These are phyloP conservation scores for Globisporangium splendens DNA, from an alignment of 352 stramenopile genomes.

Conservation along the genomic window DNA sequence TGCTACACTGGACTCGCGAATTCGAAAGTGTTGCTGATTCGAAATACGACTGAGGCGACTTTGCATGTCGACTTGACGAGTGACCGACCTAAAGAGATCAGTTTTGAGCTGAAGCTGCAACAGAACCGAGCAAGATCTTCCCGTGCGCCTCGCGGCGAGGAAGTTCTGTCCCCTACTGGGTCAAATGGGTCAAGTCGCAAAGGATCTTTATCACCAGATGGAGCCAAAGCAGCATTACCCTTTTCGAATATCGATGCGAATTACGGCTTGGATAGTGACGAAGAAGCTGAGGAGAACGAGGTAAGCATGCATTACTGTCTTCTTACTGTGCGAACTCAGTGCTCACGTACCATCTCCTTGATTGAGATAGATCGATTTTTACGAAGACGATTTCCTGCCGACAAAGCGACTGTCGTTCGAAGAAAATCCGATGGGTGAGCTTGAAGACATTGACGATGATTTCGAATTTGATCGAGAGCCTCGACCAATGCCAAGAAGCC, in stretches of 20 bases:
- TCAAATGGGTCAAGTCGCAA: slow-evolving; percentile 74
- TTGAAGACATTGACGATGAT: slow-evolving; percentile 83
- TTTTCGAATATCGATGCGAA: slow-evolving; percentile 53
- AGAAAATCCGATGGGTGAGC: slow-evolving; percentile 66
- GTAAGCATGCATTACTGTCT: slow-evolving; percentile 18
- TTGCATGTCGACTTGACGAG: slow-evolving; percentile 84
- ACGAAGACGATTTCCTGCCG: slow-evolving; percentile 69
- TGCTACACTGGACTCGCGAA: slow-evolving; percentile 83
- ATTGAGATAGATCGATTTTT: slow-evolving; percentile 54
- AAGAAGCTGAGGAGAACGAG: slow-evolving; percentile 86
- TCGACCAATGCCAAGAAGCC: slow-evolving; percentile 38
- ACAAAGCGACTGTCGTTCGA: slow-evolving; percentile 76
- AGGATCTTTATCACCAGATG: slow-evolving; percentile 61
- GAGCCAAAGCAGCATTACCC: slow-evolving; percentile 37
- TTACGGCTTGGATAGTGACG: slow-evolving; percentile 77
- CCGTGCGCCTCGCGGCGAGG: slow-evolving; percentile 48
- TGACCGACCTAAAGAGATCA: slow-evolving; percentile 86
- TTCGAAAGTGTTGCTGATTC: slow-evolving; percentile 77
- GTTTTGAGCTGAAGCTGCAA: slow-evolving; percentile 83
- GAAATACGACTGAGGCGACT: slow-evolving; percentile 81
- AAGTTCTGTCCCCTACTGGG: slow-evolving; percentile 65
- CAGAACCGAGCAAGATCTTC: slow-evolving; percentile 69
- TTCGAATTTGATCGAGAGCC: slow-evolving; percentile 86
- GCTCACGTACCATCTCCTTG: neutral
- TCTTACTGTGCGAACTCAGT: neutral